These are phyloP conservation scores for Trypanosomatidae sp. DNA, from an alignment of 208 protist genomes.

Conservation along the genomic window DNA sequence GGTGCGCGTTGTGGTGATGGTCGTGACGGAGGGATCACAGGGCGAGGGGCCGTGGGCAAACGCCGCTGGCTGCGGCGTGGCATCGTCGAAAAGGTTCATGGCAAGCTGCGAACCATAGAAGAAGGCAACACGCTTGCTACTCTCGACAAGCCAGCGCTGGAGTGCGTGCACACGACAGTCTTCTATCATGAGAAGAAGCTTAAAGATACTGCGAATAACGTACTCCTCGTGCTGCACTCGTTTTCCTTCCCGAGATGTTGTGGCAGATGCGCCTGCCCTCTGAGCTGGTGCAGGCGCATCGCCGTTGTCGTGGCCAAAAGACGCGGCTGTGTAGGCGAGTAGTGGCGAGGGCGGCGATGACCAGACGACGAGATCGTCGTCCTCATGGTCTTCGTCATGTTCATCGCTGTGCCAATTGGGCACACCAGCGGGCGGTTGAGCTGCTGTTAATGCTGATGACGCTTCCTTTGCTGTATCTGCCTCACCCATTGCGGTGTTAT, in stretches of 20 bases:
- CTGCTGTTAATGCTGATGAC: not conserved
- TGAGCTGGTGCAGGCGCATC: not conserved
- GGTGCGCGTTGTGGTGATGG: conserved; percentile 4
- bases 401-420: not conserved
- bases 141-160: conserved; percentile 24
- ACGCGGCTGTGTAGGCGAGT: conserved; percentile 4
- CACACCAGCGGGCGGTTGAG: not conserved
- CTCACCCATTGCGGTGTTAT: not conserved
- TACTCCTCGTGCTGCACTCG: conserved; percentile 24
- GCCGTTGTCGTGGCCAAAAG: not conserved
- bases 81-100: conserved; percentile 17
- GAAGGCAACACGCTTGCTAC: conserved; percentile 14
- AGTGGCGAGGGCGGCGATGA: conserved; percentile 27
- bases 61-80: not conserved
- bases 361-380: conserved; percentile 27
- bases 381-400: conserved; percentile 13
- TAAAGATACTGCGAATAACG: conserved; percentile 23
- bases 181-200: conserved; percentile 30
- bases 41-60: not conserved
- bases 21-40: not conserved
- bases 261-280: not conserved
- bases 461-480: not conserved
- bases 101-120: conserved; percentile 26
- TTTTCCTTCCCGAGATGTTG: not conserved
- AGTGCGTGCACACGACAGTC: conserved; percentile 21